Percentiles rank a stretch among this genome's conserved stretches.
Evolutionary conservation across 768 basidiomycete species (phyloP).

Genomic region (Mycena pura): DNA sequence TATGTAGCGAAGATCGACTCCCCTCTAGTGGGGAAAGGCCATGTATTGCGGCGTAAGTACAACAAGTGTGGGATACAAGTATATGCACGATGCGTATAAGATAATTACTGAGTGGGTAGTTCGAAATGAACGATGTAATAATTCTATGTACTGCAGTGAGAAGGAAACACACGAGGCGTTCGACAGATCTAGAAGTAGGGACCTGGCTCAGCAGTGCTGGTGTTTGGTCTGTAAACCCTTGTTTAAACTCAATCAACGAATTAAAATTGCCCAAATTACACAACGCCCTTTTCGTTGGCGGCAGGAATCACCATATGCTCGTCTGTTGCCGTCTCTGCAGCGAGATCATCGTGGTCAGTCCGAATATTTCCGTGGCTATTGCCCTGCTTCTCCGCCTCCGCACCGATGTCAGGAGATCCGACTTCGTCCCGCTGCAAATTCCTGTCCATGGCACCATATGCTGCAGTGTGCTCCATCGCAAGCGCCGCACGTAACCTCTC

Average conservation of each 20-base stretch:
- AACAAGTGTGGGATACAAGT: no score
- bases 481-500: conserved; percentile 61
- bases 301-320: conserved; percentile 49
- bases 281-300: conserved; percentile 26
- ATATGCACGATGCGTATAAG: no score
- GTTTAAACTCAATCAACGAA: not conserved
- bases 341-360: conserved; percentile 15
- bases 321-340: conserved; percentile 38
- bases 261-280: conserved; percentile 5
- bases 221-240: no score
- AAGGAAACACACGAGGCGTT: no score
- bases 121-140: no score
- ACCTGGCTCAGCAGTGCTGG: no score
- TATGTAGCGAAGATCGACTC: no score
- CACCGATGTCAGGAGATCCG: not conserved
- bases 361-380: not conserved
- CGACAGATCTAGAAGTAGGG: no score
- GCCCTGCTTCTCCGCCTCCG: conserved; percentile 11
- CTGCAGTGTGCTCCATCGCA: conserved; percentile 33
- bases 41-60: no score
- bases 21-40: no score
- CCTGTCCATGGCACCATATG: not conserved
- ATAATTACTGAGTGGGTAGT: no score
- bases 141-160: no score
- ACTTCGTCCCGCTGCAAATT: conserved; percentile 1